Evolutionary conservation across 2,329 filamentous ascomycete species (phyloP).

Genomic region (Talaromyces sp.): DNA sequence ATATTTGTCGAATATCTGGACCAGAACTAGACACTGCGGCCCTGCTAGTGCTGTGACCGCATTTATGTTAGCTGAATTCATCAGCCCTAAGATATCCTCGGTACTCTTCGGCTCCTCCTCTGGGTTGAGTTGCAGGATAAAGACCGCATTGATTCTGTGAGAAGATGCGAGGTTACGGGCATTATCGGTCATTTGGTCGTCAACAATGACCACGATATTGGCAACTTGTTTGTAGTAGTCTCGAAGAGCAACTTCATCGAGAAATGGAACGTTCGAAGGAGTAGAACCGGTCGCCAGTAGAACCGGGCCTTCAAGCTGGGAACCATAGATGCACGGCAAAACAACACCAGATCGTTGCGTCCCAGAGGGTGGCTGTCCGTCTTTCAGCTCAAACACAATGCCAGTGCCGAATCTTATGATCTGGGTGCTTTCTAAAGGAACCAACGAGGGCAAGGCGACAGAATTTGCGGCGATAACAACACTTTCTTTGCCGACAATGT

Average conservation of each 20-base stretch:
- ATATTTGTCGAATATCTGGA: slow-evolving; percentile 13
- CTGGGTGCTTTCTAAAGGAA: background rate
- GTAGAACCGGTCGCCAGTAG: slow-evolving; percentile 11
- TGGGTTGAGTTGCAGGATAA: slow-evolving; percentile 21
- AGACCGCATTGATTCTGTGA: slow-evolving; percentile 29
- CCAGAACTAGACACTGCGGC: slow-evolving; percentile 8
- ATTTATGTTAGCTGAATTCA: slow-evolving; percentile 17
- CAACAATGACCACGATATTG: slow-evolving; percentile 26
- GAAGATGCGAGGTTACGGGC: slow-evolving; percentile 28
- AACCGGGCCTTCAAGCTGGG: slow-evolving; percentile 13
- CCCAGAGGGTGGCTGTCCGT: background rate
- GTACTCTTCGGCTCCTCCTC: slow-evolving; percentile 1
- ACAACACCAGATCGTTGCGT: slow-evolving; percentile 4
- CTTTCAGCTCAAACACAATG: background rate
- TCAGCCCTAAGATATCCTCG: slow-evolving; percentile 6
- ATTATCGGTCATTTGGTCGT: slow-evolving; percentile 32
- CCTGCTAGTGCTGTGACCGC: slow-evolving; percentile 17
- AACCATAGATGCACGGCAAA: slow-evolving; percentile 14
- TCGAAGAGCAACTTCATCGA: slow-evolving; percentile 2
- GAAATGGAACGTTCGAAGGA: slow-evolving; percentile 13
- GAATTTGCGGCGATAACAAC: background rate
- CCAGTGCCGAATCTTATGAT: background rate
- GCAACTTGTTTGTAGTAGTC: slow-evolving; percentile 4
- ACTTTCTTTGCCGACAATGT: background rate
- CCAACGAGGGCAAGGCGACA: background rate